Evolutionary conservation across 2,329 filamentous ascomycete genomes (phyloP), one percentile per base, ranked within the genome.

Genomic region (Sporothrix brunneoviolacea): DNA sequence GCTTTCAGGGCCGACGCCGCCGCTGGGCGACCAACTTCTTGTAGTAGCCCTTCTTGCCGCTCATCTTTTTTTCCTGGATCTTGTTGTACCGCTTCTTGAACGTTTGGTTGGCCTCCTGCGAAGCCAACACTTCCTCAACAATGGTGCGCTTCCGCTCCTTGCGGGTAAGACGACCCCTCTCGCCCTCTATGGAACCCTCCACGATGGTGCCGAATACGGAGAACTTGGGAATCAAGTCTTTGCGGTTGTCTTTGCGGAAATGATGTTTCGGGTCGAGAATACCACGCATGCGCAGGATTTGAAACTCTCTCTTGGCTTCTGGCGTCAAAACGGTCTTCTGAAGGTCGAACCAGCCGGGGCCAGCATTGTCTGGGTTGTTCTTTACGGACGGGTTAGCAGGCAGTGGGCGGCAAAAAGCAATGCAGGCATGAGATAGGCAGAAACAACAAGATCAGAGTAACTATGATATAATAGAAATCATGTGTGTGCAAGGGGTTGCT

Each of bases 201-300:
- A 96, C 79, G 53, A 98, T 81, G 6, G 88, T 91, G 51, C 91
- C 93, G 24, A 95, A 81, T 61, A 95, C 88, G 18, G 87, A 94
- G 64, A 86, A 97, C 54, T 89, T 82, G 1, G 93, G 93, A 1
- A 85, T 70, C 54, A 80, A 73, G 52, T 79, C 75, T 63, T 86
- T 90, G 50, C 81, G 77, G 45, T 72, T 79, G 46, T 91, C 84
- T 67, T 96, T 97, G 66, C 91, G 94, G 74, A 95, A 95, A 62
- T 91, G 86, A 44, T 86, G 77, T 65, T 97, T 91, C 1, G 90
- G 84, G 58, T 97, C 91, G 19, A 97, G 75, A 18, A 95, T 84
- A 50, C 83, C 84, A 65, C 93, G 83, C 85, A 96, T 91, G 57
- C 88, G 84, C 53, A 98, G 73, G 10, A 97, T 74, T 67, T 96